Evolutionary conservation across 2,329 filamentous ascomycete genomes (phyloP).

Genomic region (Dothideomycetes sp.): DNA sequence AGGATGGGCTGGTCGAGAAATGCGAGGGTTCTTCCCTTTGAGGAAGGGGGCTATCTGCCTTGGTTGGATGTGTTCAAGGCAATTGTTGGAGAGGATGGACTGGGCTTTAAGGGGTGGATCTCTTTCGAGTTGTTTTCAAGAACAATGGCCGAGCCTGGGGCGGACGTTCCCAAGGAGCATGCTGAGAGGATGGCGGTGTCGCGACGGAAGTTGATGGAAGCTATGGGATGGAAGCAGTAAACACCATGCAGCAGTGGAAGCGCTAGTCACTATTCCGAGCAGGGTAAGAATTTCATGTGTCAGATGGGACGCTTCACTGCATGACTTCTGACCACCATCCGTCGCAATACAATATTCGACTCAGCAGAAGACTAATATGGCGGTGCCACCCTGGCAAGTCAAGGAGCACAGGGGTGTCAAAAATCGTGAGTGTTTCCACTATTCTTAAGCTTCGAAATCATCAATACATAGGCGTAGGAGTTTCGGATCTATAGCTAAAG

Average conservation of each 20-base stretch:
- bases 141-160: constrained; percentile 43
- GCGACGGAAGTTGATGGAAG: not conserved
- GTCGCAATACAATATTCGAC: too few species aligned
- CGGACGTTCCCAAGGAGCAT: constrained; percentile 44
- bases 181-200: constrained; percentile 21
- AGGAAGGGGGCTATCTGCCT: constrained; percentile 58
- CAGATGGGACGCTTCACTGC: too few species aligned
- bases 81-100: constrained; percentile 42
- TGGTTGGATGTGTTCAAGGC: constrained; percentile 49
- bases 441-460: too few species aligned
- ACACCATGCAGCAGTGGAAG: not conserved
- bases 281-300: not conserved
- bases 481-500: too few species aligned
- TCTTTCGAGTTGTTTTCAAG: constrained; percentile 61
- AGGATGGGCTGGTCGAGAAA: constrained; percentile 69
- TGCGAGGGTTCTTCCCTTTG: constrained; percentile 56
- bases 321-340: too few species aligned
- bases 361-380: too few species aligned
- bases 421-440: too few species aligned
- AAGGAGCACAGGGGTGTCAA: too few species aligned
- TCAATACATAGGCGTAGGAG: too few species aligned
- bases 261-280: not conserved
- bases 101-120: constrained; percentile 59
- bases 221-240: not conserved
- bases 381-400: too few species aligned